Conservation (phyloP, 805 yeast species). For the Zygotorulaspora danielsina region DNA sequence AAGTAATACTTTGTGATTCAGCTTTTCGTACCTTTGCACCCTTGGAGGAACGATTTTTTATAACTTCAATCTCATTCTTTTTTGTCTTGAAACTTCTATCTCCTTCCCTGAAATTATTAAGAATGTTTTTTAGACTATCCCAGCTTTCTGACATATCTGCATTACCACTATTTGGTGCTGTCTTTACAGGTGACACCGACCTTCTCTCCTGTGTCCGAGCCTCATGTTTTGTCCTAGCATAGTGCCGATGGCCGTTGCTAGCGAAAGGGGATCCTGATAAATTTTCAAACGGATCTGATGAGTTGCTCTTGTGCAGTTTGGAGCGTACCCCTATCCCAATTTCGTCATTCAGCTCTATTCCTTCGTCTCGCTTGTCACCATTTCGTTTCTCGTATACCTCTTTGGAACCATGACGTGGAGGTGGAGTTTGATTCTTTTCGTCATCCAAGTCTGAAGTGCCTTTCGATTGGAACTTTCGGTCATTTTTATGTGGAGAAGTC, state of each 20-base stretch:
- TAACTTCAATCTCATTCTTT: background rate
- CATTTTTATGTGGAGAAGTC: slow-evolving; percentile 8
- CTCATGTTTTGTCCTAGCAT: slow-evolving; percentile 24
- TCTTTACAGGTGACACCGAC: slow-evolving; percentile 27
- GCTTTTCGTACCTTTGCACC: slow-evolving; percentile 12
- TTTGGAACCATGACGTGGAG: background rate
- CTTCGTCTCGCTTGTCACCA: slow-evolving; percentile 1
- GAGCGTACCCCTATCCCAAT: slow-evolving; percentile 4
- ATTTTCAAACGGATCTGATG: slow-evolving; percentile 9
- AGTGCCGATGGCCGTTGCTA: slow-evolving; percentile 20
- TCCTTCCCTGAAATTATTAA: slow-evolving; percentile 14
- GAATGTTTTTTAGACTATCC: slow-evolving; percentile 17
- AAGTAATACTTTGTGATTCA: slow-evolving; percentile 10
- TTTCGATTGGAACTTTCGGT: background rate
- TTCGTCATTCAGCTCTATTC: background rate
- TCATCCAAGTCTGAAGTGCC: slow-evolving; percentile 3
- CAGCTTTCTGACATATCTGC: slow-evolving; percentile 16
- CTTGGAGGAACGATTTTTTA: background rate
- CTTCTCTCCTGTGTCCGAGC: slow-evolving; percentile 17
- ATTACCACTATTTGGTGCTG: slow-evolving; percentile 17
- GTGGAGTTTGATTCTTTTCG: slow-evolving; percentile 1
- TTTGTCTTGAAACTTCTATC: background rate
- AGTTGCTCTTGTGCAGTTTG: slow-evolving; percentile 11
- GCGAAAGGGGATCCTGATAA: slow-evolving; percentile 17
- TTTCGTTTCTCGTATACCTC: slow-evolving; percentile 1